Conservation (phyloP, 306 rosid genomes). For the Dryas octopetala region DNA sequence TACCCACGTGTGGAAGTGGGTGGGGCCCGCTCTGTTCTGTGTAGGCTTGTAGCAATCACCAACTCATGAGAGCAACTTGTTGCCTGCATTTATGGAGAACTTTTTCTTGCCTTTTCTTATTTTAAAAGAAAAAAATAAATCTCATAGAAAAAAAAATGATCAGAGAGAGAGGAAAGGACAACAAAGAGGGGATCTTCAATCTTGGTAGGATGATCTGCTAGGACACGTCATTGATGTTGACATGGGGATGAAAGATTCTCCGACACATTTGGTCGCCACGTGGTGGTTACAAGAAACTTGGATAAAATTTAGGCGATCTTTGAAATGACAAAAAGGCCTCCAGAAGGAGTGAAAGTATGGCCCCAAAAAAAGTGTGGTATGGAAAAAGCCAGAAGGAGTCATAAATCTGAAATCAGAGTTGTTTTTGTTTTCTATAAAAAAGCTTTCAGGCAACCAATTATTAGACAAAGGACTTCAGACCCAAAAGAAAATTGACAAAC, state of each 20-base stretch:
- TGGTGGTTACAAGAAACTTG: not conserved
- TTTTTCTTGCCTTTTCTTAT: not conserved
- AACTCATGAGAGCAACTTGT: not conserved
- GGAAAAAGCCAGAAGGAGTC: no score
- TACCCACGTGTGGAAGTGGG: slow-evolving; percentile 6
- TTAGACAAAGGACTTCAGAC: no score
- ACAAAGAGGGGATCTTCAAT: not conserved
- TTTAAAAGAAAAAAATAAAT: not conserved
- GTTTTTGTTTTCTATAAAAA: no score
- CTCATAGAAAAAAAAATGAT: no score
- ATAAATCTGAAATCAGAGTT: no score
- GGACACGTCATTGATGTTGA: slow-evolving; percentile 26
- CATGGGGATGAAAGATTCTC: slow-evolving; percentile 13
- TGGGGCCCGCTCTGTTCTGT: not conserved
- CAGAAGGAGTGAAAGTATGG: no score
- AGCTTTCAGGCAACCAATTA: no score
- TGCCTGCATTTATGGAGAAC: not conserved
- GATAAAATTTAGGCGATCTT: not conserved
- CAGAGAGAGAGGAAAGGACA: not conserved
- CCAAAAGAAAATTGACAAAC: no score
- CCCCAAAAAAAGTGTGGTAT: no score
- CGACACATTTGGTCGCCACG: slow-evolving; percentile 13
- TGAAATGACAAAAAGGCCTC: not conserved
- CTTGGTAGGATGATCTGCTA: not conserved
- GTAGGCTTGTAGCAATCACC: not conserved